Conservation (phyloP, 2,329 filamentous ascomycete genomes). For the Xylariales sp. region DNA sequence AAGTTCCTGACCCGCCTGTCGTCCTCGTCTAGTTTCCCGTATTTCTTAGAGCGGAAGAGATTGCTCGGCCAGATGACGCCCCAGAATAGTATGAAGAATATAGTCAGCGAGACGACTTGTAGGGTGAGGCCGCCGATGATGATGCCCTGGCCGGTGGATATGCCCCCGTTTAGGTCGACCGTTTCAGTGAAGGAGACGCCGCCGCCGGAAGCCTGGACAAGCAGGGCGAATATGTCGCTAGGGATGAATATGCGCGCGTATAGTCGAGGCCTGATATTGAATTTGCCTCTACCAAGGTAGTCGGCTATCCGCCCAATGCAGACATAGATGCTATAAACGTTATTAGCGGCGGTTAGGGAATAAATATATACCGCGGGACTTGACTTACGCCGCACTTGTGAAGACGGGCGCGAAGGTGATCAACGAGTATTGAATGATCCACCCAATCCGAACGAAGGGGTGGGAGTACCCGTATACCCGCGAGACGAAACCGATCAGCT, state of each 20-base stretch:
- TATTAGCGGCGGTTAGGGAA: slow-evolving; percentile 4
- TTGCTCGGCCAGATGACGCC: slow-evolving; percentile 31
- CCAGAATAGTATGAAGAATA: slow-evolving; percentile 37
- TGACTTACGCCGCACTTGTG: slow-evolving; percentile 36
- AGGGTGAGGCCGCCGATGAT: slow-evolving; percentile 33
- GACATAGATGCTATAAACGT: slow-evolving; percentile 30
- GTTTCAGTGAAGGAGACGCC: slow-evolving; percentile 23
- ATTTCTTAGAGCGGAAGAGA: slow-evolving; percentile 18
- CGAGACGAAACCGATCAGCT: slow-evolving; percentile 29
- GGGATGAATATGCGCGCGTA: slow-evolving; percentile 37
- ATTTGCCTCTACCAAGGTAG: slow-evolving; percentile 37
- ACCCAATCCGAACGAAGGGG: slow-evolving; percentile 28
- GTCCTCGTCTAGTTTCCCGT: slow-evolving; percentile 2
- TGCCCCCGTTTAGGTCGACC: slow-evolving; percentile 9
- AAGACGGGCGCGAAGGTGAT: slow-evolving; percentile 37
- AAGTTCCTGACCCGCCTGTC: slow-evolving; percentile 30
- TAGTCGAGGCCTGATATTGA: slow-evolving; percentile 35
- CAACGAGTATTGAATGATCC: slow-evolving; percentile 35
- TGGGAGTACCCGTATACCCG: slow-evolving; percentile 31
- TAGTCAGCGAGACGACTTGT: slow-evolving; percentile 31
- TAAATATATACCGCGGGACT: background rate
- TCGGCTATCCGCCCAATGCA: slow-evolving; percentile 37
- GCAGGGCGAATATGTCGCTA: slow-evolving; percentile 30
- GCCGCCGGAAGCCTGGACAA: slow-evolving; percentile 34
- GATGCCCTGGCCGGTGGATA: slow-evolving; percentile 30